Evolutionary conservation across 495 filamentous ascomycete species (phyloP).

Genomic region (Pyrenula massariospora): DNA sequence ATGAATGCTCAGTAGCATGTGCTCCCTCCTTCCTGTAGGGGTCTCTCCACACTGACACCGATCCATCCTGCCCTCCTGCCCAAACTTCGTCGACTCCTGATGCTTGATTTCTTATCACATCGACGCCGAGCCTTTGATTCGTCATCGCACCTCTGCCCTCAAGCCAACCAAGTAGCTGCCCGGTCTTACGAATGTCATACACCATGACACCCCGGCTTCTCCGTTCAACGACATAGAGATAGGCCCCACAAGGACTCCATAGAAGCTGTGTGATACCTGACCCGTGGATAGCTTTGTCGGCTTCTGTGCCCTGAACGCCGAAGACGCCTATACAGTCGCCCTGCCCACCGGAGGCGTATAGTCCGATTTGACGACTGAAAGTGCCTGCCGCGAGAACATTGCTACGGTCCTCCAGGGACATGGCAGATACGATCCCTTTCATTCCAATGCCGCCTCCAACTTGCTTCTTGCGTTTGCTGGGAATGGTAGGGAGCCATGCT

Average conservation of each 20-base stretch:
- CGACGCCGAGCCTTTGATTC: conserved; percentile 57
- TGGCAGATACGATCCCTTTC: conserved; percentile 67
- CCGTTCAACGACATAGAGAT: conserved; percentile 79
- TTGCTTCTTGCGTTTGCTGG: conserved; percentile 57
- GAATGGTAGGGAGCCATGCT: conserved; percentile 54
- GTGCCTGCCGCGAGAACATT: conserved; percentile 73
- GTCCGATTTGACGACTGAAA: conserved; percentile 59
- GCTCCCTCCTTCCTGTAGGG: conserved; percentile 41
- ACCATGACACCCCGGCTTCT: conserved; percentile 60
- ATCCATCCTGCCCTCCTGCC: conserved; percentile 74
- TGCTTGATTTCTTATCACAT: background rate
- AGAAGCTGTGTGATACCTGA: conserved; percentile 60
- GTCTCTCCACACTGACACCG: conserved; percentile 64
- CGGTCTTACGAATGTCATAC: conserved; percentile 72
- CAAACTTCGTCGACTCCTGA: conserved; percentile 58
- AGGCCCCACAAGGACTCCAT: conserved; percentile 82
- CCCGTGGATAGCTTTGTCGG: conserved; percentile 39
- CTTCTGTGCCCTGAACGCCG: conserved; percentile 26
- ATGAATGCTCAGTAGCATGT: conserved; percentile 43
- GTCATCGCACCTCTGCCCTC: conserved; percentile 56
- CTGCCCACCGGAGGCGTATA: conserved; percentile 59
- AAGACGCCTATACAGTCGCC: conserved; percentile 62
- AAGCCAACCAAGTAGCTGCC: conserved; percentile 57
- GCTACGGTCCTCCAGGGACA: conserved; percentile 36
- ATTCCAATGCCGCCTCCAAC: conserved; percentile 66